Base-by-base conservation (phyloP, 2,329 filamentous ascomycete species). In the Pseudogymnoascus pannorum region DNA sequence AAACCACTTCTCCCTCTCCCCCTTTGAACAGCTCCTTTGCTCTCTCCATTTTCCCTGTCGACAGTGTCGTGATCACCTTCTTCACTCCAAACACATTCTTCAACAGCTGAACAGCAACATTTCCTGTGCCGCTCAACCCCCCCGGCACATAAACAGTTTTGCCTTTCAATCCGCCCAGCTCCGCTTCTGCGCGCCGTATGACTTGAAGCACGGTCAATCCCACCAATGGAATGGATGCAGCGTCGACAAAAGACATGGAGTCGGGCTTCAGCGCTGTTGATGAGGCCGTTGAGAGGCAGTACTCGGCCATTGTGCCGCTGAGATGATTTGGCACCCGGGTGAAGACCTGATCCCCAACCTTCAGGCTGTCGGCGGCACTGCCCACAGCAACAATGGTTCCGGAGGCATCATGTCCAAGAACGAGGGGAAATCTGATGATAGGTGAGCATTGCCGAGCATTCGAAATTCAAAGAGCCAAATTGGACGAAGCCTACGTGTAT, bases 41-140 rank as follows among this genome's bases (percentile, higher is more conserved):
- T 20, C 77, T 72, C 0, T 71, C 63, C 31, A 84, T 62, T 68
- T 84, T 84, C 8, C 74, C 63, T 20, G 80, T 82, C 3, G 81
- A 83, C 0, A 80, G 79, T 0, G 80, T 82, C 0, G 79, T 75
- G 51, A 84, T 78, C 60, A 84, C 72, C 54, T 72, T 75, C 0
- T 68, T 68, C 1, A 77, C 81, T 0, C 76, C 74, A 57, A 79
- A 82, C 2, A 78, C 73, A 29, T 79, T 78, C 65, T 79, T 80
- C 2, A 80, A 77, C 2, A 83, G 68, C 68, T 84, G 80, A 24
- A 78, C 74, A 0, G 72, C 77, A 24, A 77, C 69, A 2, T 74
- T 72, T 0, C 81, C 81, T 0, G 76, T 78, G 1, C 75, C 78
- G 60, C 80, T 76, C 36, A 84, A 73, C 0, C 76, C 81, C 2